Base-by-base conservation (phyloP, 1,284 basidiomycete genomes). In the Leccinum pallidistipes region DNA sequence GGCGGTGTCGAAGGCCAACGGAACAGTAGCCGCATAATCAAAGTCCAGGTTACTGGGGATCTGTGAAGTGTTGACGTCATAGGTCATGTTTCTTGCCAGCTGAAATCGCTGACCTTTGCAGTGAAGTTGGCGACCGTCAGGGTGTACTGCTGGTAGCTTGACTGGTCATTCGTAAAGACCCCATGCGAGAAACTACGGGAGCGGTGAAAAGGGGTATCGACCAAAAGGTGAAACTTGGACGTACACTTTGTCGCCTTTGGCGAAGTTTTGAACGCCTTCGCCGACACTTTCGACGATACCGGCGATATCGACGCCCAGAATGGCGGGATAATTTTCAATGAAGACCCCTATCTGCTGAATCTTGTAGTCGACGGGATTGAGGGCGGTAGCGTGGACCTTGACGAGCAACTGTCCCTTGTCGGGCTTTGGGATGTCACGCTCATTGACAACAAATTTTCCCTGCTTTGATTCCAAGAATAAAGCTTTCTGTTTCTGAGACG, bases 361-460 rank as follows among this genome's bases (percentile, higher is more conserved):
- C 65, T 81, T 81, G 69, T 76, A 83, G 67, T 83, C 83, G n/a
- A 80, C 64, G 5, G 82, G 82, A 65, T 84, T 84, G 11, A 85
- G 73, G 3, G 75, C 79, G 9, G 75, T 62, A 0, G 80, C 66
- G 5, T 77, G 62, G 38, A 83, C 62, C 62, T 79, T 80, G 58
- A 84, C 74, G 24, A 83, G 72, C 2, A 85, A 64, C 63, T 84
- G 74, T 5, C 78, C 78, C 4, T 70, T 65, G 7, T 71, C 74
- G 3, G 81, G 79, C 50, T 66, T 74, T 1, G 78, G 79, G 16
- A 81, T 65, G 16, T 69, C 64, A 51, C 62, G 64, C 29, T 65
- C 61, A 3, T 51, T 34, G 27, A 76, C 56, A 27, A 62, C 51
- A 27, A 76, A 65, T 2, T 29, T 56, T 2, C 73, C 71, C 8